Conservation (phyloP, 106 monocot species). For the Gastrodia elata region DNA sequence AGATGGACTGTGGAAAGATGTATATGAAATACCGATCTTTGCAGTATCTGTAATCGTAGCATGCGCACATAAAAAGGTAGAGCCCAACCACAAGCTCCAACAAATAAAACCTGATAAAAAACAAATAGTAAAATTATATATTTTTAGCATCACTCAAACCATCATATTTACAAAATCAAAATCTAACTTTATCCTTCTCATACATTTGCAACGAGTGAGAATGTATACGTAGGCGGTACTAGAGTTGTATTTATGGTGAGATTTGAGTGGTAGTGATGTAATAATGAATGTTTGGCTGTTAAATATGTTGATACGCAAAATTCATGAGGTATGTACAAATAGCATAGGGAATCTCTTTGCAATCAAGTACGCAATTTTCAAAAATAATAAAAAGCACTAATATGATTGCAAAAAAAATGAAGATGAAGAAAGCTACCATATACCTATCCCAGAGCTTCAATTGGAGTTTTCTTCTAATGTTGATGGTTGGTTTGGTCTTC, state of each 20-base stretch:
- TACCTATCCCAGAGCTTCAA: conserved; percentile 13
- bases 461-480: not conserved
- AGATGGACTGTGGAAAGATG: conserved; percentile 14
- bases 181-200: too few species aligned
- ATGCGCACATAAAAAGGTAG: conserved; percentile 9
- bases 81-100: conserved; percentile 9
- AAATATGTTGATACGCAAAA: too few species aligned
- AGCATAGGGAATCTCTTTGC: too few species aligned
- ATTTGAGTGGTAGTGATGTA: too few species aligned
- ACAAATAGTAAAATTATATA: not conserved
- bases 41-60: conserved; percentile 5
- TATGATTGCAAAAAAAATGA: not conserved
- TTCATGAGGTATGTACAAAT: too few species aligned
- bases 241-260: too few species aligned
- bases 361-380: too few species aligned
- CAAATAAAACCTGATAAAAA: conserved; percentile 9
- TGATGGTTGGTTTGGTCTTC: conserved; percentile 2
- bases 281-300: too few species aligned
- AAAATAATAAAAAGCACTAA: not conserved
- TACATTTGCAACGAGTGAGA: too few species aligned
- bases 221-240: too few species aligned
- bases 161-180: too few species aligned
- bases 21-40: conserved; percentile 1
- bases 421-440: not conserved
- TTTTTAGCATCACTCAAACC: too few species aligned